Evolutionary conservation across 2,329 filamentous ascomycete species (phyloP).

Genomic region (Neonectria faginata): DNA sequence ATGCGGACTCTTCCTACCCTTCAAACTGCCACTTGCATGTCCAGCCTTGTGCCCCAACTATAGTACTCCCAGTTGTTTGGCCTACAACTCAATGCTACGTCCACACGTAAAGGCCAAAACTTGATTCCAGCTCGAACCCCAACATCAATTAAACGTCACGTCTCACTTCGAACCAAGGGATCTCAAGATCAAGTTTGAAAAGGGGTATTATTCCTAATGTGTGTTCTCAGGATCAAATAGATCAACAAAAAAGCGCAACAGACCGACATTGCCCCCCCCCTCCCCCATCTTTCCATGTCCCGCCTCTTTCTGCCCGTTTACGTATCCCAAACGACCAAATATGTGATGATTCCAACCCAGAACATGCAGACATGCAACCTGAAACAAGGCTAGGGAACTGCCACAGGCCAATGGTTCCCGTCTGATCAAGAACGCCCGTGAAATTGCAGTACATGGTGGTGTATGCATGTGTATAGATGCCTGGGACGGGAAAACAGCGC

Average conservation of each 20-base stretch:
- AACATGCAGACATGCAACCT: constrained; percentile 26
- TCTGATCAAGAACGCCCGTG: constrained; percentile 34
- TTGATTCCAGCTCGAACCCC: no score
- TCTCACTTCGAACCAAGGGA: background rate
- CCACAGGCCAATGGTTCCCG: constrained; percentile 4
- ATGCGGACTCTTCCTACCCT: no score
- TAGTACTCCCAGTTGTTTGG: no score
- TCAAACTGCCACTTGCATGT: background rate
- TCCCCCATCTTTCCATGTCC: constrained; percentile 19
- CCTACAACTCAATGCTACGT: no score
- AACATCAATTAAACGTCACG: background rate
- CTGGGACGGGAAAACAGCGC: constrained; percentile 36
- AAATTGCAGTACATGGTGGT: constrained; percentile 26
- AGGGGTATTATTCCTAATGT: constrained; percentile 47
- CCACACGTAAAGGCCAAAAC: no score
- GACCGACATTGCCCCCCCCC: constrained; percentile 33
- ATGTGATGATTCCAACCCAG: constrained; percentile 23
- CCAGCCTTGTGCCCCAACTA: background rate
- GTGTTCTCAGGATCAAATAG: constrained; percentile 42
- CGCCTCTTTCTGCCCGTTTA: constrained; percentile 25
- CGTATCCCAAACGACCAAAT: constrained; percentile 21
- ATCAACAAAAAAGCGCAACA: constrained; percentile 38
- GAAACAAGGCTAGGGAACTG: constrained; percentile 18
- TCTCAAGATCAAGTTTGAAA: constrained; percentile 32
- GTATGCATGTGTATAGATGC: constrained; percentile 39